Base-by-base conservation (phyloP, 73 alveolate genomes). In the Stentor roeselii region DNA sequence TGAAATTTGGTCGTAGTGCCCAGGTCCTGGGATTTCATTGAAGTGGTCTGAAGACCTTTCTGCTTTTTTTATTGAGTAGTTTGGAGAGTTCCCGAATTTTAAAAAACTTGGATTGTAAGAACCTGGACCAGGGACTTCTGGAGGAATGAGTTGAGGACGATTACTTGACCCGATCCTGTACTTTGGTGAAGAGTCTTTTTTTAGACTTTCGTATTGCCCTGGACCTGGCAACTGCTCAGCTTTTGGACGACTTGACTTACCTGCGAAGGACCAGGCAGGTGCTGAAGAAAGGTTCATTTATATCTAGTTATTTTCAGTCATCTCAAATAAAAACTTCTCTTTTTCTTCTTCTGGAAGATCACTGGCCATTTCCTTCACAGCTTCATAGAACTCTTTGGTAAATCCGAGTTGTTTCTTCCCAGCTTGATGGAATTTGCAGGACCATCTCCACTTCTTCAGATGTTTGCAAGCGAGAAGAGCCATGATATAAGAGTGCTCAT, bases 201-300 rank as follows among this genome's bases (percentile, higher is more conserved):
- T 11, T 11, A 11, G 30, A 11, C 30, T 6, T 6, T 21, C 21
- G 21, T 50, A 50, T 6, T 50, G 67, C 21, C 67, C 67, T 50
- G 67, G 67, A 11, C 67, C 67, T 50, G 67, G 67, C 6, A 21
- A 50, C 6, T 11, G 67, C 67, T 50, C 67, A 50, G 21, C 30
- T 50, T 50, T 50, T 50, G 27, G 21, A 21, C 27, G 2, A 27
- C 34, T n/a, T 67, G 37, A 67, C 34, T 34, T 67, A 21, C 37
- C 41, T 21, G 50, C 41, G 37, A 67, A 67, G 14, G 41, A 27
- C 80, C 80, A 67, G 21, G 80, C 80, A 27, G 80, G 80, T 32
- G 80, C 37, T 30, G 80, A 67, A 21, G 80, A 21, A n/a, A 34
- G 14, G 34, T 34, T 21, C 80, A 67, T 67, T n/a, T n/a, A n/a